Percentiles rank a stretch among this genome's conserved stretches.
phyloP scores from a whole-genome alignment of 805 yeast genomes.

The Groenewaldozyma tartarivorans region DNA sequence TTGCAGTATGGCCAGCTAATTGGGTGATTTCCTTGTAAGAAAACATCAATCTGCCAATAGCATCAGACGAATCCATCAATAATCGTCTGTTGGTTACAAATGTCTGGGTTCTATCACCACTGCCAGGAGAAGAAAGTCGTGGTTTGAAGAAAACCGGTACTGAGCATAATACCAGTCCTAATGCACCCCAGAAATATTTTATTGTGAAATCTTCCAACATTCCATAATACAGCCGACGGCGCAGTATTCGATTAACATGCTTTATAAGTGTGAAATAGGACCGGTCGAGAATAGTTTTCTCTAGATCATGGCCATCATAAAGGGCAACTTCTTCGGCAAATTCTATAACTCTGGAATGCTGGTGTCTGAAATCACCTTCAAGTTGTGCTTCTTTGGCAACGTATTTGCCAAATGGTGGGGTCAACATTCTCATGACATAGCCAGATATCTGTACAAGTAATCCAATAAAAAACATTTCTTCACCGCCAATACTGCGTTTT shows the following conservation, averaged over 20 bases:
- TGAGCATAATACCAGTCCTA: slow-evolving; percentile 79
- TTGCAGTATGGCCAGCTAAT: slow-evolving; percentile 68
- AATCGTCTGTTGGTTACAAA: slow-evolving; percentile 84
- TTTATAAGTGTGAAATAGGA: slow-evolving; percentile 74
- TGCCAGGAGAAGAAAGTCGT: slow-evolving; percentile 31
- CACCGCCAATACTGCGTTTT: slow-evolving; percentile 45
- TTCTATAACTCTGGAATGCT: slow-evolving; percentile 71
- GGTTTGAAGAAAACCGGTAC: slow-evolving; percentile 72
- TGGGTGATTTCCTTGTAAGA: slow-evolving; percentile 79
- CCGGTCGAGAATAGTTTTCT: slow-evolving; percentile 64
- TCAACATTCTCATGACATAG: slow-evolving; percentile 56
- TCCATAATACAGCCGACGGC: slow-evolving; percentile 68
- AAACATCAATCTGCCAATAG: slow-evolving; percentile 78
- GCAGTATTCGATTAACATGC: slow-evolving; percentile 65
- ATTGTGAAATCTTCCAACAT: slow-evolving; percentile 81
- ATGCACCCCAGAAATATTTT: slow-evolving; percentile 93
- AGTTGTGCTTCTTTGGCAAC: slow-evolving; percentile 66
- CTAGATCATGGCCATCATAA: slow-evolving; percentile 71
- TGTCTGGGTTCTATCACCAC: slow-evolving; percentile 46
- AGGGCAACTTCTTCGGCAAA: slow-evolving; percentile 84
- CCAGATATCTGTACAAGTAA: slow-evolving; percentile 75
- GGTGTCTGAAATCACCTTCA: slow-evolving; percentile 76
- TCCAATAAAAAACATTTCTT: slow-evolving; percentile 66
- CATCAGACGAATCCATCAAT: slow-evolving; percentile 73
- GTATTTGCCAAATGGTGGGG: slow-evolving; percentile 83